Evolutionary conservation across 208 protist species (phyloP), one percentile per base, ranked within the genome.

Genomic region (Zelonia costaricensis): DNA sequence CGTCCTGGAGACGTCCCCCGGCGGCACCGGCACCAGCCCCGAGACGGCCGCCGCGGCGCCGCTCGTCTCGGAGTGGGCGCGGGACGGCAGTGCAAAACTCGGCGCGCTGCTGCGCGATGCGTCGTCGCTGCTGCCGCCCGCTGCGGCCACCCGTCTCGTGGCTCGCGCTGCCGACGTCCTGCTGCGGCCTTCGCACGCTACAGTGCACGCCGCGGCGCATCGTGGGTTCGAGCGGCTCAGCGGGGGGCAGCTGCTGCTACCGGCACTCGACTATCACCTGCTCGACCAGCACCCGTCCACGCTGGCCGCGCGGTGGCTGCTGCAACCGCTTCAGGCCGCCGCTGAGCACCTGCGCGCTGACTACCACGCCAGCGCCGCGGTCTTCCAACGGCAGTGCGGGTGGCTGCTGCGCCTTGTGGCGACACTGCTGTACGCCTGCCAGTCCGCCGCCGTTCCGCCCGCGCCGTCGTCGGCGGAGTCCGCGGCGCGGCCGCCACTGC

Each of bases 401-500:
- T 71, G 65, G 65, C 33, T 71, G 18, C 65, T 71, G 25, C 27
- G 35, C 15, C 30, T 64, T n/a, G n/a, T 59, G 8, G 43, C 51
- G 38, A 31, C 45, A 40, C 56, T 71, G 30, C 40, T 70, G 46
- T 54, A 46, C 22, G 54, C 55, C 16, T 58, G 35, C 22, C 64
- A 56, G 64, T 36, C 58, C 35, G 9, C 35, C 36, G 9, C 43
- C 10, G 31, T 18, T 8, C 2, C 43, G 44, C 44, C 48, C 46
- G 16, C 76, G 38, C 8, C n/a, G 42, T 78, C 39, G 27, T 76
- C 33, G 67, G 64, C 27, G 15, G 1, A 1, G 18, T 30, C 36
- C 1, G n/a, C 45, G n/a, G 13, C 20, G 10, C 27, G 12, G 13
- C 69, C 57, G 25, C 55, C 78, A 20, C 49, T 83, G 27, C 83